Conservation (phyloP, 768 basidiomycete genomes). For the Pholiota microspora region DNA sequence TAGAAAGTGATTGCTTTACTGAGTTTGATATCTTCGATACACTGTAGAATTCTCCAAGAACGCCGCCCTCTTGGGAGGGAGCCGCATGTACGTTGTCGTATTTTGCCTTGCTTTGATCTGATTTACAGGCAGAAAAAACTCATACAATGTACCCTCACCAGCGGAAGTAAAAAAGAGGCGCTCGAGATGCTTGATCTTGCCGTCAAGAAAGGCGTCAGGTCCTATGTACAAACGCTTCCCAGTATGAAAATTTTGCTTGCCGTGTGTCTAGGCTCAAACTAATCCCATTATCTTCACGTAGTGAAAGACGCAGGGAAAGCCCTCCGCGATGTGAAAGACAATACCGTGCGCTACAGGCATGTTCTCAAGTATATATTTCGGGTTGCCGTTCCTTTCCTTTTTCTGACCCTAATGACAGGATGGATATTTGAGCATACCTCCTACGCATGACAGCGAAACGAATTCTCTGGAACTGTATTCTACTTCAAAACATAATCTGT, state of each 20-base stretch:
- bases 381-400: too few species aligned
- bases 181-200: slow-evolving; percentile 14
- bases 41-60: slow-evolving; percentile 6
- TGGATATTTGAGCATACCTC: too few species aligned
- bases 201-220: slow-evolving; percentile 9
- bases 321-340: slow-evolving; percentile 8
- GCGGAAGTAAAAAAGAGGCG: slow-evolving; percentile 16
- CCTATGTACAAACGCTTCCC: slow-evolving; percentile 10
- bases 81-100: slow-evolving; percentile 9
- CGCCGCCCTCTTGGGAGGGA: slow-evolving; percentile 13
- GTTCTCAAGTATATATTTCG: slow-evolving; percentile 12
- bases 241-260: slow-evolving; percentile 2
- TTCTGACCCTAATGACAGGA: too few species aligned
- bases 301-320: slow-evolving; percentile 18
- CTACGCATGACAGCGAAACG: too few species aligned
- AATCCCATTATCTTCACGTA: neutral
- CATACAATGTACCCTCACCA: neutral
- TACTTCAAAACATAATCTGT: too few species aligned
- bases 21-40: neutral
- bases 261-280: neutral
- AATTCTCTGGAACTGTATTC: too few species aligned
- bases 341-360: slow-evolving; percentile 10
- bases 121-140: neutral
- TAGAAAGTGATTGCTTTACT: neutral
- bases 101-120: neutral